Conservation (phyloP, 169 alveolate genomes). For the Plasmodium cynomolgi region DNA sequence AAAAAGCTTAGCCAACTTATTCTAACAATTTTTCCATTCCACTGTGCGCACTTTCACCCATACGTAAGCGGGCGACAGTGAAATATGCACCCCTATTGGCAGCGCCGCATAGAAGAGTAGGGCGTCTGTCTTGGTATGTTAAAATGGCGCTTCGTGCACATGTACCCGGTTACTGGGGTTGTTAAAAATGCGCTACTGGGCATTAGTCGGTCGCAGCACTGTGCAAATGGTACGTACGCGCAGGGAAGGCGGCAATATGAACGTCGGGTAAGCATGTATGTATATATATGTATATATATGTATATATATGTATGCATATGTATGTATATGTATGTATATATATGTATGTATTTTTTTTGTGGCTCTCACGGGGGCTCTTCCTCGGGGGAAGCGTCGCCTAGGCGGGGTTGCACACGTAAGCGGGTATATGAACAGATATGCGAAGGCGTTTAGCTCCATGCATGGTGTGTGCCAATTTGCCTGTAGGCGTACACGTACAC, state of each 20-base stretch:
- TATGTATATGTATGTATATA: slow-evolving; percentile 1
- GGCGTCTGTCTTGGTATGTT: not conserved
- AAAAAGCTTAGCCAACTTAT: not conserved
- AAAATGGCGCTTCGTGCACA: not conserved
- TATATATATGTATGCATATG: not conserved
- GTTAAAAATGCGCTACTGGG: not conserved
- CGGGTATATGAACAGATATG: not conserved
- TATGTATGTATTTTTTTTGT: not conserved
- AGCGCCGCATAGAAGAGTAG: not conserved
- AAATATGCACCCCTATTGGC: not conserved
- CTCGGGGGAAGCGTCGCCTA: not conserved
- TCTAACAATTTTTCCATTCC: not conserved
- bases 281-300: slow-evolving; percentile 1
- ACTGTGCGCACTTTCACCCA: not conserved
- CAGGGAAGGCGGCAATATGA: not conserved
- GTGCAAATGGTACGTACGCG: not conserved
- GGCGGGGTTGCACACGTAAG: not conserved
- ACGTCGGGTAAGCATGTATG: not conserved
- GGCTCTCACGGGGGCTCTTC: not conserved
- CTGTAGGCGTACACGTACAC: not conserved
- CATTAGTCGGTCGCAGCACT: not conserved
- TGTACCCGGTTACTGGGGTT: not conserved
- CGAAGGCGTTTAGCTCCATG: not conserved
- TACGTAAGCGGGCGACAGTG: not conserved
- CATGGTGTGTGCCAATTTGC: not conserved